Evolutionary conservation across 2,329 filamentous ascomycete species (phyloP), one percentile per base, ranked within the genome.

Genomic region (Microsporum ferrugineum): DNA sequence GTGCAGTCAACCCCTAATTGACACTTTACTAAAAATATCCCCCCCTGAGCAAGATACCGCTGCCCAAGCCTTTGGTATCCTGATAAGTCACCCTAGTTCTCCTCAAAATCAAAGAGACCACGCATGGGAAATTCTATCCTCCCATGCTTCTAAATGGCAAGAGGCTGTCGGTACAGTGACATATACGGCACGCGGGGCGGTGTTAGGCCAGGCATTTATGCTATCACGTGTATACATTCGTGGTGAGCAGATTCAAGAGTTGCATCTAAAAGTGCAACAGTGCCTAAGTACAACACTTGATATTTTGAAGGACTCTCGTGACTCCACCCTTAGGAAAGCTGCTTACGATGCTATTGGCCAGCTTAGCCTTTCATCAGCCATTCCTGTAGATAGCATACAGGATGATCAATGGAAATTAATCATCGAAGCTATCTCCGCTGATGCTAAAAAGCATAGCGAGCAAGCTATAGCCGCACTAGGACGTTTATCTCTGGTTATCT

Each of bases 381-480:
- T 87, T 61, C 65, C 71, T 61, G 65, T 72, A 62, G 61, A 69
- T 39, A 66, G 66, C n/a, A 61, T 73, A 27, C 64, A 68, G 67
- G 69, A 17, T 61, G 66, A 61, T 63, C 66, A 38, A 38, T 73
- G 71, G 66, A 73, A 78, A 55, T 71, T 78, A 1, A 76, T 91
- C 12, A 78, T 86, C 29, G 80, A 86, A 17, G 82, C 84, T 5
- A 76, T 96, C 0, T 79, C 83, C 4, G 77, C 80, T 0, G 83
- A 87, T 63, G 87, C 89, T 7, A 94, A 91, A 70, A 85, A 88
- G 61, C 88, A 90, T 6, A 88, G 89, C 61, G 91, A 95, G 68
- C 85, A 82, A 61, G 88, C 92, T 0, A 92, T 96, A 57, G 74
- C 83, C n/a, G 84, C 89, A 2, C 78, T 97, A 3, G 94, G 94